Base-by-base conservation (phyloP, 352 stramenopile genomes). In the Phytopythium kandeliae region DNA sequence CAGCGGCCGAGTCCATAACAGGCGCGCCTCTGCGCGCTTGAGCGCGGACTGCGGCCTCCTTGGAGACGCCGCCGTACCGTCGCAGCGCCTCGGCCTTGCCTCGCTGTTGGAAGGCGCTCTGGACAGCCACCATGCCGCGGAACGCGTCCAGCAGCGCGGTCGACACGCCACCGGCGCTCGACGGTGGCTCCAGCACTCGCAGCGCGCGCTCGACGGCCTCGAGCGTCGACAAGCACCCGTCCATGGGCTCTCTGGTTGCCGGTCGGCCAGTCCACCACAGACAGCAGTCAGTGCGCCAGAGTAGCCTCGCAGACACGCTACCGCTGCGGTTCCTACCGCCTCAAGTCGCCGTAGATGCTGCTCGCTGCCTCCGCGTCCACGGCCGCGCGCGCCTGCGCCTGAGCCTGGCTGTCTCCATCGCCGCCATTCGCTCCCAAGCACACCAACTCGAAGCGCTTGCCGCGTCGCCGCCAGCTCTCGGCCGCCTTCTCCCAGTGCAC, bases 161-260 rank as follows among this genome's bases (percentile, higher is more conserved):
- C 3, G 54, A 38, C 17, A 76, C 54, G 26, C 10, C 3, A 6
- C 44, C 43, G 26, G 58, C 54, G n/a, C 33, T 45, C 5, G 61
- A 47, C 0, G 22, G 8, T 2, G 70, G 61, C 51, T 88, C 76
- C 1, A 90, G 59, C 49, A 71, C 42, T 3, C 47, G 28, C 19
- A 92, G 40, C 6, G 78, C 71, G 11, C 64, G 48, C 2, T 72
- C 77, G 1, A 92, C 71, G 8, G 78, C 81, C 54, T 92, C 78
- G 21, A 92, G 55, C 45, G 78, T 92, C 40, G 78, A 90, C 42
- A 89, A 28, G 17, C 77, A 92, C 5, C 81, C 81, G 9, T 71
- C 70, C 72, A 83, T 90, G 0, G 81, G 81, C 50, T 92, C 78
- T 40, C 72, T 90, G 24, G n/a, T n/a, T n/a, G n/a, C n/a, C n/a